Conservation (phyloP, 169 alveolate genomes). For the Plasmodium chabaudi region DNA sequence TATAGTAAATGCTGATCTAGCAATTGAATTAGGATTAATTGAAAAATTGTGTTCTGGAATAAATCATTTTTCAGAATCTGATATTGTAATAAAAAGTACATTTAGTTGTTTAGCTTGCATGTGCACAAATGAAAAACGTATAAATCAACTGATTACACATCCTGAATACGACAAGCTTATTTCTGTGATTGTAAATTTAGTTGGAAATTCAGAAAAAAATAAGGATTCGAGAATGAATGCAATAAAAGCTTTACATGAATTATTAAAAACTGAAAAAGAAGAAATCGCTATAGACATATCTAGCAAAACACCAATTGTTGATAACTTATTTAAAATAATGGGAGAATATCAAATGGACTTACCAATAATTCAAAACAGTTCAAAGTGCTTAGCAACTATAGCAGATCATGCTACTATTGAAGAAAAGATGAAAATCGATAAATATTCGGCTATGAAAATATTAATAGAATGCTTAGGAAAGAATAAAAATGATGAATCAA, state of each 20-base stretch:
- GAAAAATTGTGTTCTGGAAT: constrained; percentile 88
- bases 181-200: constrained; percentile 46
- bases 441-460: constrained; percentile 79
- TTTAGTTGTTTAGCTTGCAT: constrained; percentile 92
- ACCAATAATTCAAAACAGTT: constrained; percentile 78
- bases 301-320: constrained; percentile 75
- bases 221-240: constrained; percentile 75
- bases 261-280: constrained; percentile 81
- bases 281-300: constrained; percentile 78
- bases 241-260: constrained; percentile 83
- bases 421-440: constrained; percentile 74
- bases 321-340: constrained; percentile 78
- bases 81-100: constrained; percentile 88
- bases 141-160: constrained; percentile 84
- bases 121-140: constrained; percentile 91
- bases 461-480: constrained; percentile 81
- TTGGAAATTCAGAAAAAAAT: constrained; percentile 66
- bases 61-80: constrained; percentile 86
- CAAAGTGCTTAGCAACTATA: constrained; percentile 77
- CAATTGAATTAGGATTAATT: constrained; percentile 87
- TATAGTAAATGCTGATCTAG: constrained; percentile 87
- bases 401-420: constrained; percentile 75
- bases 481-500: constrained; percentile 85
- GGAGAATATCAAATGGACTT: constrained; percentile 79
- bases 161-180: constrained; percentile 87